Percentiles rank a stretch among this genome's conserved stretches.
These are phyloP conservation scores for Lepiota venenata DNA, from an alignment of 768 basidiomycete species.

Conservation along the genomic window DNA sequence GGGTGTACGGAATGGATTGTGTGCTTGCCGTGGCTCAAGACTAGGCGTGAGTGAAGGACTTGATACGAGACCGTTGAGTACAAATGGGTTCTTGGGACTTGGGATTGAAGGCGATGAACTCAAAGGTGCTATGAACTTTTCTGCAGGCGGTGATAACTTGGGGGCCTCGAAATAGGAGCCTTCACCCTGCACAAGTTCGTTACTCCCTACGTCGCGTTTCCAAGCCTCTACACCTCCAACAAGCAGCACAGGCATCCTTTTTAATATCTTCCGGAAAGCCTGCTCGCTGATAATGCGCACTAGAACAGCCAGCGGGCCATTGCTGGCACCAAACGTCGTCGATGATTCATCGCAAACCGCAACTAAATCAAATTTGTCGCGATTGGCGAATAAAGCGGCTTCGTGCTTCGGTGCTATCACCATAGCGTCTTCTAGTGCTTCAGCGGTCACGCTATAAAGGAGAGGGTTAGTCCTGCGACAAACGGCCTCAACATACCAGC, in stretches of 20 bases:
- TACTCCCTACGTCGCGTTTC: slow-evolving; percentile 54
- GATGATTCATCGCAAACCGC: slow-evolving; percentile 78
- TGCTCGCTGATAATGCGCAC: slow-evolving; percentile 68
- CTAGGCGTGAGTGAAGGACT: background rate
- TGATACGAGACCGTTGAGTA: slow-evolving; percentile 9
- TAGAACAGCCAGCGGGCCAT: slow-evolving; percentile 55
- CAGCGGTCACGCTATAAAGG: slow-evolving; percentile 54
- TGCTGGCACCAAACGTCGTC: slow-evolving; percentile 42
- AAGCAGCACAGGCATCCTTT: slow-evolving; percentile 77
- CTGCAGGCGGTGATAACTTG: background rate
- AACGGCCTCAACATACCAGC: slow-evolving; percentile 18
- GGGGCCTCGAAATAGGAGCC: background rate
- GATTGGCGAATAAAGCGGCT: slow-evolving; percentile 70
- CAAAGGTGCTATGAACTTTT: slow-evolving; percentile 4
- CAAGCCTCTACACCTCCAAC: slow-evolving; percentile 85
- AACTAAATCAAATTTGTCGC: slow-evolving; percentile 86
- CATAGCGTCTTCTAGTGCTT: slow-evolving; percentile 71
- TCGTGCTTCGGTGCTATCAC: slow-evolving; percentile 69
- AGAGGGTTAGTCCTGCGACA: slow-evolving; percentile 4
- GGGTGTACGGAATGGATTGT: slow-evolving; percentile 15
- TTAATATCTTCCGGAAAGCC: slow-evolving; percentile 69
- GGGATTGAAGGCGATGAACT: slow-evolving; percentile 21
- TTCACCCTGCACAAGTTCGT: slow-evolving; percentile 22
- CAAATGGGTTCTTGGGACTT: slow-evolving; percentile 25
- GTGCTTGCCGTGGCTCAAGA: background rate